phyloP scores from a whole-genome alignment of 176 grass and related monocot species.

The Saccharum spontaneum region DNA sequence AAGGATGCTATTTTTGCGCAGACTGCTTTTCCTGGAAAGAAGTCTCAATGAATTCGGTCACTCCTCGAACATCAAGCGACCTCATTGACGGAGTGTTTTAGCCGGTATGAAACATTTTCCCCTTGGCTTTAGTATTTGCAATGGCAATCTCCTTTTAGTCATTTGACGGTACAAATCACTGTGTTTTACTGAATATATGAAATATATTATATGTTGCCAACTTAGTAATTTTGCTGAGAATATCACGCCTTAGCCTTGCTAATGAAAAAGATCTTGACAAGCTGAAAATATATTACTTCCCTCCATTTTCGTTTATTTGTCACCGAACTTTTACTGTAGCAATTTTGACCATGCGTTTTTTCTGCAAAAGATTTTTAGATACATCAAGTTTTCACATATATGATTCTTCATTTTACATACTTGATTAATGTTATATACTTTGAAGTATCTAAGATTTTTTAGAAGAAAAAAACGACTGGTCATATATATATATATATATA shows the following conservation, averaged over 20 bases:
- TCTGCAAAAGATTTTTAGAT: too few relatives aligned
- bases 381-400: too few relatives aligned
- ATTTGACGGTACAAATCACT: conserved; percentile 15
- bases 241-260: background rate
- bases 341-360: too few relatives aligned
- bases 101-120: background rate
- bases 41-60: background rate
- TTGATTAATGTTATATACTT: too few relatives aligned
- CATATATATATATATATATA: too few relatives aligned
- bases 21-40: conserved; percentile 40
- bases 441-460: too few relatives aligned
- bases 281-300: background rate
- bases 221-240: background rate
- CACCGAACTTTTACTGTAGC: too few relatives aligned
- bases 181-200: background rate
- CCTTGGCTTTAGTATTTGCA: background rate
- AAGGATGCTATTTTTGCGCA: conserved; percentile 45
- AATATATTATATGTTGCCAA: background rate
- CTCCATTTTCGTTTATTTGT: too few relatives aligned
- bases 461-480: too few relatives aligned
- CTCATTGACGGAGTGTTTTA: conserved; percentile 9
- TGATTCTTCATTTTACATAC: too few relatives aligned
- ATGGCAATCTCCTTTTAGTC: background rate
- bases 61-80: background rate
- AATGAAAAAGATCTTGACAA: background rate